phyloP scores from a whole-genome alignment of 768 basidiomycete genomes.

The Pulveroboletus frians region DNA sequence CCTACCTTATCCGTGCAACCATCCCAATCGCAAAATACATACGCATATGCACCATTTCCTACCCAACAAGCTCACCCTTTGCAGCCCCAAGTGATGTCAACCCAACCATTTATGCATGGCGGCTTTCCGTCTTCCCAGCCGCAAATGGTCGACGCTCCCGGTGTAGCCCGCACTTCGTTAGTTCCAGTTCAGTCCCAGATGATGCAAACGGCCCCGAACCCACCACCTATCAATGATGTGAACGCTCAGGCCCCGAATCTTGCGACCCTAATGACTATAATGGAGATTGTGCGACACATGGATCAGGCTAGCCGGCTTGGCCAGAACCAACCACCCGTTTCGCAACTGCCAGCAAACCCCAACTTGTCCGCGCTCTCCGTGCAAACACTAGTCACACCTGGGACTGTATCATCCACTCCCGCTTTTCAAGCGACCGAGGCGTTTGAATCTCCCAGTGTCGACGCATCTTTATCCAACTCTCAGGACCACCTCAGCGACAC shows the following conservation, averaged over 20 bases:
- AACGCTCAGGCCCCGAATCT: slow-evolving; percentile 18
- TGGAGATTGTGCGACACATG: slow-evolving; percentile 30
- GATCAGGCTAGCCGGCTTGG: slow-evolving; percentile 18
- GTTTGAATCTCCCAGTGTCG: background rate
- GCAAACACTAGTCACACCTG: slow-evolving; percentile 2
- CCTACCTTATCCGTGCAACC: slow-evolving; percentile 10
- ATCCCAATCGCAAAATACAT: slow-evolving; percentile 18
- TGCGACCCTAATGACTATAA: slow-evolving; percentile 28
- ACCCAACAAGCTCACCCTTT: slow-evolving; percentile 17
- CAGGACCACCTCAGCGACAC: slow-evolving; percentile 1
- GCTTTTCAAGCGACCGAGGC: background rate
- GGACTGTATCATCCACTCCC: slow-evolving; percentile 1
- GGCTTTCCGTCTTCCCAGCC: slow-evolving; percentile 16
- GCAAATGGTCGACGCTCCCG: slow-evolving; percentile 7
- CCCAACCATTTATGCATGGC: slow-evolving; percentile 13
- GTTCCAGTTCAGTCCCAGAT: slow-evolving; percentile 16
- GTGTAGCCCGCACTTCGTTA: slow-evolving; percentile 7
- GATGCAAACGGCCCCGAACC: slow-evolving; percentile 13
- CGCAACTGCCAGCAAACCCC: slow-evolving; percentile 14
- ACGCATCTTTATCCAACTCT: background rate
- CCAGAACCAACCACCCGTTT: slow-evolving; percentile 14
- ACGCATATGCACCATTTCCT: slow-evolving; percentile 9
- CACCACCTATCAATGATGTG: slow-evolving; percentile 3
- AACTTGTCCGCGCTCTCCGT: background rate
- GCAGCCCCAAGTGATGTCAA: slow-evolving; percentile 17